Base-by-base conservation (phyloP, 345 rosid genomes). In the Punica granatum region DNA sequence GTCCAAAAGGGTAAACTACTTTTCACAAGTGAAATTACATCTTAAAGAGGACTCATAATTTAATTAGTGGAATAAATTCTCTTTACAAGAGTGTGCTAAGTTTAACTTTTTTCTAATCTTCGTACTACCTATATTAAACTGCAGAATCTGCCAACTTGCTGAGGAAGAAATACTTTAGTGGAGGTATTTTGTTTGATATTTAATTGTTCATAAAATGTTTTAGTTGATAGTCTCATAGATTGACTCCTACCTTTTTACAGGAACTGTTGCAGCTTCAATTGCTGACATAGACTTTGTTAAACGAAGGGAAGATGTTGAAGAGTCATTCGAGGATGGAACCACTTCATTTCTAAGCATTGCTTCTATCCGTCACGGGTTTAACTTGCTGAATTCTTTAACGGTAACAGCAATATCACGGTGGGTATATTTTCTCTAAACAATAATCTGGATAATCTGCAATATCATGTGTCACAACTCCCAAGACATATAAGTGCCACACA, bases 251-350 rank as follows among this genome's bases (percentile, higher is more conserved):
- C 1, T 41, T 25, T 33, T 71, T 31, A 58, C 87, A 93, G 98
- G 98, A 51, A 90, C 98, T 9, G 98, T 93, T 72, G 88, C 90
- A 71, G 92, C 96, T 37, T 76, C 96, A 60, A 87, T 89, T 81
- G 97, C 98, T 70, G 98, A 93, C 72, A 65, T 84, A 79, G 98
- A 93, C 80, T 93, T 93, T 79, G 92, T 93, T 48, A 93, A 79
- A 81, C 86, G 95, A 79, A 88, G 98, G 80, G 90, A 89, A 75
- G 78, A 72, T 69, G 73, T 88, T 73, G 97, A 93, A 67, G 98
- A 89, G 76, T 82, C 72, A 71, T 89, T 93, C 46, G 98, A 93
- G 83, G 97, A 93, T 79, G 98, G 98, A 35, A 89, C 96, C 68
- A 70, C 73, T 75, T 85, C 98, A 60, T 93, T 90, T 81, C 77